Evolutionary conservation across 805 yeast species (phyloP).

Genomic region (Hyphopichia homilentoma): DNA sequence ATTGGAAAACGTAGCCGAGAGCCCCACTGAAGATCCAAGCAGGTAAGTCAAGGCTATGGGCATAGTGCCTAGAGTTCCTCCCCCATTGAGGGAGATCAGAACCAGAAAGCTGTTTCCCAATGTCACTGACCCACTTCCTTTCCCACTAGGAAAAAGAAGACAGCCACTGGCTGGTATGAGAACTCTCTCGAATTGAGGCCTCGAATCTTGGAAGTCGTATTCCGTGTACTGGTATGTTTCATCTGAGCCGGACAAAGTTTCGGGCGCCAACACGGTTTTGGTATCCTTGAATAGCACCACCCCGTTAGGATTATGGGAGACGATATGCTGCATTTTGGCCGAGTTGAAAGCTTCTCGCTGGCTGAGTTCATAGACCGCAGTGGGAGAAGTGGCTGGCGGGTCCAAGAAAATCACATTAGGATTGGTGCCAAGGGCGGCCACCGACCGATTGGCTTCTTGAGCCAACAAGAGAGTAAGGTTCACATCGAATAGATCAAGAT

Average conservation of each 20-base stretch:
- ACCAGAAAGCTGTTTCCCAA: conserved; percentile 5
- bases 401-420: too few relatives aligned
- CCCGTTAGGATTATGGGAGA: conserved; percentile 9
- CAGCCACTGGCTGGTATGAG: conserved; percentile 13
- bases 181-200: conserved; percentile 3
- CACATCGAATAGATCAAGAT: too few relatives aligned
- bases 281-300: conserved; percentile 15
- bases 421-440: too few relatives aligned
- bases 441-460: too few relatives aligned
- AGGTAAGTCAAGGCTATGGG: conserved; percentile 5
- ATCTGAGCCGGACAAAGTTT: conserved; percentile 1
- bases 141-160: conserved; percentile 5
- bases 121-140: conserved; percentile 8
- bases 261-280: conserved; percentile 13
- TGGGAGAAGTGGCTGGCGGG: too few relatives aligned
- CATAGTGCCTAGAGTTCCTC: conserved; percentile 4
- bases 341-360: conserved; percentile 9
- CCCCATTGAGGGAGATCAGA: conserved; percentile 4
- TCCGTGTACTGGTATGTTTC: conserved; percentile 1
- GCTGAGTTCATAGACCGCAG: conserved; percentile 6
- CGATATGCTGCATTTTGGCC: conserved; percentile 8
- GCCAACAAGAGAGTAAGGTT: too few relatives aligned
- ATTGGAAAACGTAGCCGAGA: conserved; percentile 9
- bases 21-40: conserved; percentile 4
- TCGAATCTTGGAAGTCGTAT: conserved; percentile 4